Base-by-base conservation (phyloP, 177 flowering plant genomes). In the Vitis hybrid region DNA sequence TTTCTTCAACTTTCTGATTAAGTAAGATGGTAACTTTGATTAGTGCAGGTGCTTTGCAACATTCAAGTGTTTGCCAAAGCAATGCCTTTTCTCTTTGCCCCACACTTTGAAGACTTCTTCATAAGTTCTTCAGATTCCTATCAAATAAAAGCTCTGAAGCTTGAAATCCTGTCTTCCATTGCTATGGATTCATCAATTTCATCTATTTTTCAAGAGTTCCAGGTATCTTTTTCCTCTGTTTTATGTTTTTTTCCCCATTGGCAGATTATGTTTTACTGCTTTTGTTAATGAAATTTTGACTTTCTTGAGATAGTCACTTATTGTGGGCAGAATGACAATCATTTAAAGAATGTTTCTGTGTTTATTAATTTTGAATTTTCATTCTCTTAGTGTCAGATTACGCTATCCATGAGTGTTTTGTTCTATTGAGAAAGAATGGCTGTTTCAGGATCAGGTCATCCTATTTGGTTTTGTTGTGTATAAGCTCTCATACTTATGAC, bases 31-130 rank as follows among this genome's bases (percentile, higher is more conserved):
- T 77, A 29, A 19, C 61, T 20, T 34, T 66, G 29, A 58, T 72
- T 71, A 53, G 45, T 74, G 72, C 91, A 93, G 98, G 94, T 90
- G 18, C 93, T 96, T 61, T 87, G 94, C 81, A 93, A 96, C 77
- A 85, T 93, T 77, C 97, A 87, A 84, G 92, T 92, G 71, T 92
- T 96, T 79, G 84, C 97, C 50, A 96, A 88, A 81, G 91, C 91
- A 68, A 78, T 92, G 81, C 98, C 99, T 75, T 80, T 85, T 64
- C 85, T 92, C 15, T 96, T 96, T 82, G 83, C 88, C 50, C 83
- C 90, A 16, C 71, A 88, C 67, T 91, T 73, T 79, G 97, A 93
- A 79, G 97, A 96, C 68, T 92, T 96, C 75, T 90, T 85, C 72
- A 71, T 93, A 69, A 74, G 76, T 66, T 83, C 85, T 74, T 89